Evolutionary conservation across 768 basidiomycete species (phyloP).

Genomic region (Pleurotus platypus): DNA sequence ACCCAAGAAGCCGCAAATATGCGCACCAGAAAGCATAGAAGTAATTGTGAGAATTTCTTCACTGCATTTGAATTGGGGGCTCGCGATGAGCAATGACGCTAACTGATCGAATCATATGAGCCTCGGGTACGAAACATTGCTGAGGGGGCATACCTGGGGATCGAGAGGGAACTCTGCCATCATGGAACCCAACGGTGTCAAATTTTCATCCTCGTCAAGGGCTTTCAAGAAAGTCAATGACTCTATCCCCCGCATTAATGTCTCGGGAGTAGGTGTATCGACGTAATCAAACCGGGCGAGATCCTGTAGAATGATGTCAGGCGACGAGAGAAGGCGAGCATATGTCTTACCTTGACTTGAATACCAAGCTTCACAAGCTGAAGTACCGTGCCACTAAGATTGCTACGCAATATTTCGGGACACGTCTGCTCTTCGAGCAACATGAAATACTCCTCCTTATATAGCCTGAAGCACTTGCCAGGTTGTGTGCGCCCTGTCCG

Average conservation of each 20-base stretch:
- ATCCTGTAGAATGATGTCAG: constrained; percentile 44
- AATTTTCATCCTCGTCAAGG: constrained; percentile 88
- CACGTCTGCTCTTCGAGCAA: constrained; percentile 93
- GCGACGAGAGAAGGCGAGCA: neutral
- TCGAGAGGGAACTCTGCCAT: constrained; percentile 99
- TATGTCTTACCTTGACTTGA: constrained; percentile 42
- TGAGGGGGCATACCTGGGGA: constrained; percentile 63
- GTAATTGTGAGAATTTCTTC: constrained; percentile 94
- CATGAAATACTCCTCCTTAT: constrained; percentile 97
- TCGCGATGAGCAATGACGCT: constrained; percentile 90
- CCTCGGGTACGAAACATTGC: neutral
- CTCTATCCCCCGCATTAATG: constrained; percentile 94
- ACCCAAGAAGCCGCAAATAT: neutral
- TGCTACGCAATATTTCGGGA: constrained; percentile 92
- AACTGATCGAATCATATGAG: constrained; percentile 38
- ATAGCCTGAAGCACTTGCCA: constrained; percentile 95
- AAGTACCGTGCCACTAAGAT: constrained; percentile 88
- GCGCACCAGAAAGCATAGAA: constrained; percentile 89
- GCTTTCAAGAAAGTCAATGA: constrained; percentile 89
- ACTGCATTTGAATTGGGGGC: constrained; percentile 93
- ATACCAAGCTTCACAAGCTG: constrained; percentile 94
- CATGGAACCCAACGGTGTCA: constrained; percentile 80
- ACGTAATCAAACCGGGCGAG: constrained; percentile 86
- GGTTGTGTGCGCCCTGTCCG: constrained; percentile 95
- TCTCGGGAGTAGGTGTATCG: constrained; percentile 93